Conservation (phyloP, 108 stramenopile genomes). For the Skeletonema grethae region DNA sequence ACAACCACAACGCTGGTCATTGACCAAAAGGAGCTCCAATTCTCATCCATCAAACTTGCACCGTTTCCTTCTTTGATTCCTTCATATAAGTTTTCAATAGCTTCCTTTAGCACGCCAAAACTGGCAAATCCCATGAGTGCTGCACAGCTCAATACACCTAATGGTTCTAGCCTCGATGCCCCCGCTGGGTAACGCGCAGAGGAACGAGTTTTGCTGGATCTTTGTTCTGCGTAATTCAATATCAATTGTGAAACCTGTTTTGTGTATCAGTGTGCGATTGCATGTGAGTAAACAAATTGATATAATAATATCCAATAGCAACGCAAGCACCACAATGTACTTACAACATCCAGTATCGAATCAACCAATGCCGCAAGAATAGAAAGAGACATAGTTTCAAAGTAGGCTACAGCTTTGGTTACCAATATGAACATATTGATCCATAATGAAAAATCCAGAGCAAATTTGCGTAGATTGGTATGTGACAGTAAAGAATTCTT, state of each 20-base stretch:
- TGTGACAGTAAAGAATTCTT: slow-evolving; percentile 21
- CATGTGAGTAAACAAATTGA: neutral
- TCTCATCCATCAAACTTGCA: slow-evolving; percentile 42
- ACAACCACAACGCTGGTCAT: slow-evolving; percentile 82
- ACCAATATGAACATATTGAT: slow-evolving; percentile 81
- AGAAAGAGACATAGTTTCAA: slow-evolving; percentile 75
- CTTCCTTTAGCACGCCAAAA: slow-evolving; percentile 87
- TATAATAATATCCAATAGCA: neutral
- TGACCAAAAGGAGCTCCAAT: slow-evolving; percentile 58
- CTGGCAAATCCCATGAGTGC: slow-evolving; percentile 94
- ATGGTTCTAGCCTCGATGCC: slow-evolving; percentile 87
- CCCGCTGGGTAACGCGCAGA: slow-evolving; percentile 92
- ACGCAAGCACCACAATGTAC: neutral
- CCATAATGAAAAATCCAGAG: slow-evolving; percentile 78
- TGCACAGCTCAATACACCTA: slow-evolving; percentile 92
- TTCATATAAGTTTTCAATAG: slow-evolving; percentile 41
- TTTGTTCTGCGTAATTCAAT: slow-evolving; percentile 80
- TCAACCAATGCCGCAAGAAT: slow-evolving; percentile 91
- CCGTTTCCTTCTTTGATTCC: slow-evolving; percentile 28
- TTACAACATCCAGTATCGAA: slow-evolving; percentile 86
- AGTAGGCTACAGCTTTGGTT: slow-evolving; percentile 79
- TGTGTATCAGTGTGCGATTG: neutral
- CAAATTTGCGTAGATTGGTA: slow-evolving; percentile 60
- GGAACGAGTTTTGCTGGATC: slow-evolving; percentile 66
- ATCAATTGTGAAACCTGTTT: slow-evolving; percentile 66